phyloP scores from a whole-genome alignment of 495 filamentous ascomycete genomes.

The Aspergillus coremiiformis region DNA sequence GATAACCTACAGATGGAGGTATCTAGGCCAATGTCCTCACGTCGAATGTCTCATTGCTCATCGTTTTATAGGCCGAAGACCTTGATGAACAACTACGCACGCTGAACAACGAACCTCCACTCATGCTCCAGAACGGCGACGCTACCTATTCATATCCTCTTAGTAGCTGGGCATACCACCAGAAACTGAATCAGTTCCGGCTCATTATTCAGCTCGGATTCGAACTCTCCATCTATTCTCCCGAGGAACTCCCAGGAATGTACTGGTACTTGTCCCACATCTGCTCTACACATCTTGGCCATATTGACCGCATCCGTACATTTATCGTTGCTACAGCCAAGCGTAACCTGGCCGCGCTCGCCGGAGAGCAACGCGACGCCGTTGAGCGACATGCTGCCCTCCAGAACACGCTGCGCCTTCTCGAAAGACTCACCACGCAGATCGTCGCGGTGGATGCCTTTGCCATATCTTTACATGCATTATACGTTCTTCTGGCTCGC shows the following conservation, averaged over 20 bases:
- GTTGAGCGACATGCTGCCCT: slow-evolving; percentile 32
- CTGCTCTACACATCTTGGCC: slow-evolving; percentile 42
- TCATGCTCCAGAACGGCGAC: slow-evolving; percentile 34
- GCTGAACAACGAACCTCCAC: slow-evolving; percentile 55
- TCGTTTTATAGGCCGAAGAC: slow-evolving; percentile 51
- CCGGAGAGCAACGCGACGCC: slow-evolving; percentile 26
- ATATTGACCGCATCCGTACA: slow-evolving; percentile 63
- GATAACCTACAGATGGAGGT: slow-evolving; percentile 78
- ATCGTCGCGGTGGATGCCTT: slow-evolving; percentile 62
- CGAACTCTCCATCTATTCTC: slow-evolving; percentile 81
- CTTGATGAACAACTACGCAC: slow-evolving; percentile 64
- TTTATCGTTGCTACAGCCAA: slow-evolving; percentile 42
- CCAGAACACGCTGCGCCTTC: slow-evolving; percentile 47
- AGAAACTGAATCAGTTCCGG: slow-evolving; percentile 82
- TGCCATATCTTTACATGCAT: slow-evolving; percentile 55
- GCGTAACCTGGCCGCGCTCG: slow-evolving; percentile 21
- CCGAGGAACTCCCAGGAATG: slow-evolving; percentile 81
- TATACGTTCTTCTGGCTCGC: slow-evolving; percentile 61
- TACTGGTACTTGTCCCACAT: slow-evolving; percentile 66
- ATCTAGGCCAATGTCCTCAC: neutral
- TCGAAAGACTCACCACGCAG: slow-evolving; percentile 58
- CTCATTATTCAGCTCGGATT: slow-evolving; percentile 92
- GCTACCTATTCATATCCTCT: slow-evolving; percentile 62
- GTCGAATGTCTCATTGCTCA: slow-evolving; percentile 1
- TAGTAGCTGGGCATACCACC: slow-evolving; percentile 80